Percentiles rank a stretch among this genome's conserved stretches.
Conservation (phyloP, 345 rosid species). For the Syzygium jambos region DNA sequence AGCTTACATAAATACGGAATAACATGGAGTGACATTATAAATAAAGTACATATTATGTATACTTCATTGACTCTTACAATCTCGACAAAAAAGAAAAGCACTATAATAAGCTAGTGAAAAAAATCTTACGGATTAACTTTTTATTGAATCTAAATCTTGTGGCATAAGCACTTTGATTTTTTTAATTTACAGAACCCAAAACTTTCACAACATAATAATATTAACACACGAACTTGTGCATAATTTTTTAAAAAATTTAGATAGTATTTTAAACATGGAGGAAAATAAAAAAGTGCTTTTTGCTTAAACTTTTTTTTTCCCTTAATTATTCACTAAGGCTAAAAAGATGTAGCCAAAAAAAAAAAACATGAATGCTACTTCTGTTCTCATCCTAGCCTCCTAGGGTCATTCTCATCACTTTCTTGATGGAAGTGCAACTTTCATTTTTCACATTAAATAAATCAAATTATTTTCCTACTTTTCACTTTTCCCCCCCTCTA, state of each 20-base stretch:
- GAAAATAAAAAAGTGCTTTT: background rate
- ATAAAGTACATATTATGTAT: background rate
- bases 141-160: background rate
- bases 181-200: background rate
- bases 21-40: background rate
- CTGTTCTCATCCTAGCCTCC: background rate
- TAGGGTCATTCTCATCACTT: background rate
- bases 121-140: background rate
- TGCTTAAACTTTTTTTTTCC: background rate
- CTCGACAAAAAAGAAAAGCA: background rate
- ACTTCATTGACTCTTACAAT: background rate
- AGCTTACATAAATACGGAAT: background rate
- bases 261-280: background rate
- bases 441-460: background rate
- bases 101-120: background rate
- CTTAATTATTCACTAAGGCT: background rate
- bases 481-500: background rate
- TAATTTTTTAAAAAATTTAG: background rate
- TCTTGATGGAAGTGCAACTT: background rate
- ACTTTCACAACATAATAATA: background rate
- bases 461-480: background rate
- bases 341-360: background rate
- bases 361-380: background rate
- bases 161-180: background rate
- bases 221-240: background rate